Base-by-base conservation (phyloP, 2,329 filamentous ascomycete genomes). In the Pestalotiopsis fici region DNA sequence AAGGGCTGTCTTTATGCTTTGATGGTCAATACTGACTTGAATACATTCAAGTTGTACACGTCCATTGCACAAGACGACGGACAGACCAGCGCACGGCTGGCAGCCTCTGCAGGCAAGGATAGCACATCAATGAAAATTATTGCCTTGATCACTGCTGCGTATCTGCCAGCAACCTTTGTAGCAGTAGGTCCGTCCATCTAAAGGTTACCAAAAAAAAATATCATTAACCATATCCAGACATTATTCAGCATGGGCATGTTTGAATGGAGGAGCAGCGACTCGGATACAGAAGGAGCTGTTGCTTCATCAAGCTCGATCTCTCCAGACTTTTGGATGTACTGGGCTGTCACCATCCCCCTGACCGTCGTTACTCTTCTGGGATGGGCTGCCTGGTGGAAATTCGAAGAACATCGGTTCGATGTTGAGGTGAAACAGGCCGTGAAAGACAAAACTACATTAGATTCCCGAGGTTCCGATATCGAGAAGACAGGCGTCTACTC, bases 131-230 rank as follows among this genome's bases (percentile, higher is more conserved):
- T 64, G 62, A 79, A 77, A 62, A 74, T 79, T 5, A 79, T 81
- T 35, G 76, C 80, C 3, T 73, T 74, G 43, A 76, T 81, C 23
- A 81, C 78, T 5, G 74, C 81, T 66, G 64, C 81, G 5, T 81
- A 81, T 67, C 60, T 81, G 0, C 80, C 80, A 1, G 79, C 77
- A 0, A 79, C 77, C 2, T 75, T 74, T 0, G 78, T 81, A 7
- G 77, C 80, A 9, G 59, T 62, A 47, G 25, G 59, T 47, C 13
- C 21, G 15, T 9, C n/a, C 12, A 11, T 7, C 13, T 23, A 2
- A 21, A 15, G 2, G 21, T 25, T 6, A 12, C 13, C n/a, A n/a
- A 3, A n/a, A n/a, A n/a, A n/a, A n/a, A 7, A 39, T 1, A 13
- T 31, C 7, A 3, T 35, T 21, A 39, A 50, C 6, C 23, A 6